Evolutionary conservation across 441 rosid species (phyloP).

Genomic region (Viola pubescens): DNA sequence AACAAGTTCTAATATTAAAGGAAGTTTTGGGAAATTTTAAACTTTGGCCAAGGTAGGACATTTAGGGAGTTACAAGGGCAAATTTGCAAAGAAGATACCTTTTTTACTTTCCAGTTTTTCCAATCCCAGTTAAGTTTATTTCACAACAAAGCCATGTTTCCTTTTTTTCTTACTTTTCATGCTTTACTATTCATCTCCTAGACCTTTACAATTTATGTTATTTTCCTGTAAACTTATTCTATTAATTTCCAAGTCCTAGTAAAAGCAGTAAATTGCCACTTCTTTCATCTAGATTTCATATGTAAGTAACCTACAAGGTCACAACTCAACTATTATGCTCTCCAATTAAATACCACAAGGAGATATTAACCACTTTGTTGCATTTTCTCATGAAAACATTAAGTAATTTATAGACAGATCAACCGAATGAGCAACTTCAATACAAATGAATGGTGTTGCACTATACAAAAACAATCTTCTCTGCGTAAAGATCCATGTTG

Average conservation of each 20-base stretch:
- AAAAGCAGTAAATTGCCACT: background rate
- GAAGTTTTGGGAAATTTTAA: too few species aligned
- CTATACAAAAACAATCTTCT: background rate
- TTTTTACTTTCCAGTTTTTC: too few species aligned
- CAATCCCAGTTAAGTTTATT: too few species aligned
- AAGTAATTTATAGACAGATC: background rate
- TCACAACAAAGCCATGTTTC: too few species aligned
- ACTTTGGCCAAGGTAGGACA: too few species aligned
- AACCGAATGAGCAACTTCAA: background rate
- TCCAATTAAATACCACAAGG: background rate
- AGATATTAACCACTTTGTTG: background rate
- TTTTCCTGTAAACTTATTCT: background rate
- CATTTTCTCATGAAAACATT: background rate
- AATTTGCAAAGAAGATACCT: too few species aligned
- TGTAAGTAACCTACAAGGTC: background rate
- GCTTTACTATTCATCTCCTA: too few species aligned
- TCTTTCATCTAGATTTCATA: background rate
- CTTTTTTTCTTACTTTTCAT: too few species aligned
- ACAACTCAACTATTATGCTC: background rate
- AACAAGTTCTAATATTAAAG: too few species aligned
- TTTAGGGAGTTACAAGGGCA: too few species aligned
- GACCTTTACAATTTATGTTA: background rate
- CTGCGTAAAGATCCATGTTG: background rate
- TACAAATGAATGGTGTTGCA: background rate
- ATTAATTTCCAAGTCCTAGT: constrained; percentile 2